These are phyloP conservation scores for Lunularia cruciata DNA, from an alignment of 225 moss, liverwort and hornwort species.

Conservation along the genomic window DNA sequence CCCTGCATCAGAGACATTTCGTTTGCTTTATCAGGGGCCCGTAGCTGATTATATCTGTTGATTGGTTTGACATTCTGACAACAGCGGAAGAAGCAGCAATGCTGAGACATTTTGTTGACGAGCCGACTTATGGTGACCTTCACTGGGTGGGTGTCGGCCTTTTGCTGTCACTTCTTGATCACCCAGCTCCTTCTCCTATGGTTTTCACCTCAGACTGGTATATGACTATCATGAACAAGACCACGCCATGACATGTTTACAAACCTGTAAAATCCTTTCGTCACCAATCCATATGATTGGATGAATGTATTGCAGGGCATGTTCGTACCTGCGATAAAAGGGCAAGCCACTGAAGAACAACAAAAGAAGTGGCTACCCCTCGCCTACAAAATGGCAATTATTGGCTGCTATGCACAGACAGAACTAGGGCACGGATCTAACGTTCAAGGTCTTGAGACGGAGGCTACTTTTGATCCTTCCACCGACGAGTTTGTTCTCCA, in stretches of 20 bases:
- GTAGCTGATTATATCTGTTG: no score
- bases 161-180: no score
- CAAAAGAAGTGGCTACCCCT: conserved; percentile 82
- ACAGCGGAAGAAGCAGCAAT: conserved; percentile 72
- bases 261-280: no score
- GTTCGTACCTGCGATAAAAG: conserved; percentile 95
- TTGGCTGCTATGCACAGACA: conserved; percentile 96
- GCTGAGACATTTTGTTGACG: conserved; percentile 80
- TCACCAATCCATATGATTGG: no score
- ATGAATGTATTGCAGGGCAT: conserved; percentile 56
- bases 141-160: no score
- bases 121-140: conserved; percentile 72
- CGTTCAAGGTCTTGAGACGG: conserved; percentile 95
- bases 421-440: conserved; percentile 98
- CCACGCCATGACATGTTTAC: no score
- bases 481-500: conserved; percentile 84
- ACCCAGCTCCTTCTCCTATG: no score
- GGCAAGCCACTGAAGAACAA: conserved; percentile 84
- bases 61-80: background rate
- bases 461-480: conserved; percentile 77
- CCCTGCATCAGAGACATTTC: no score
- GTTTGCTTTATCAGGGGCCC: background rate
- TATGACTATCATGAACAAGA: background rate
- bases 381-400: conserved; percentile 79
- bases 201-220: background rate